A percentile compares a stretch with the other conserved stretches of the same genome.
phyloP scores from a whole-genome alignment of 495 filamentous ascomycete genomes.

The Parachaetomium inaequale region DNA sequence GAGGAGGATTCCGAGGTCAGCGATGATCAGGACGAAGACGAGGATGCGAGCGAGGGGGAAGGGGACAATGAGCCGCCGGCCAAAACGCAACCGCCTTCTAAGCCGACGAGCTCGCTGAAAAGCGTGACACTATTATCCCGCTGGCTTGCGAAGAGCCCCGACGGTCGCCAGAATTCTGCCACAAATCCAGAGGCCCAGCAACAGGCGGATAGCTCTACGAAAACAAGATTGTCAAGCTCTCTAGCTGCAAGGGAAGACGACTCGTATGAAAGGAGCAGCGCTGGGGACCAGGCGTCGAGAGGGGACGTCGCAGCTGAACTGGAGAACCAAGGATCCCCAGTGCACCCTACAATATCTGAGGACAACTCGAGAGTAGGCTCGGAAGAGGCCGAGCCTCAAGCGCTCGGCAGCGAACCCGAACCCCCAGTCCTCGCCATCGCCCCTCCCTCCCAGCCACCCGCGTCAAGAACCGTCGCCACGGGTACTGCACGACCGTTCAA shows the following conservation, averaged over 20 bases:
- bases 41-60: constrained; percentile 14
- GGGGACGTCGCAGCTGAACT: neutral
- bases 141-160: constrained; percentile 24
- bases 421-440: constrained; percentile 35
- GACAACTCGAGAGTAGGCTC: neutral
- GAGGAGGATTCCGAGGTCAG: constrained; percentile 21
- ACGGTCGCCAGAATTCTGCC: neutral
- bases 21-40: constrained; percentile 8
- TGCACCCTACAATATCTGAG: neutral
- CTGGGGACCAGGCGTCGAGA: neutral
- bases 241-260: neutral
- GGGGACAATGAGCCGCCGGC: neutral
- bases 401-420: constrained; percentile 22
- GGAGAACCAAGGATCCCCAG: neutral
- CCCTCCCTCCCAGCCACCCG: constrained; percentile 38
- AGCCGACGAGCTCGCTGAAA: constrained; percentile 5
- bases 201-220: neutral
- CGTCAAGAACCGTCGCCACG: constrained; percentile 18
- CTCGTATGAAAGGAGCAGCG: neutral
- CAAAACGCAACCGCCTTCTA: neutral
- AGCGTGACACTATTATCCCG: constrained; percentile 14
- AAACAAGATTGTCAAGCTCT: neutral
- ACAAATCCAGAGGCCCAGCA: neutral
- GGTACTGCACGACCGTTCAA: constrained; percentile 41
- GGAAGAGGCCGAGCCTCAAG: constrained; percentile 4